A percentile compares a stretch with the other conserved stretches of the same genome.
These are phyloP conservation scores for Pisolithus marmoratus DNA, from an alignment of 768 basidiomycete genomes.

Conservation along the genomic window DNA sequence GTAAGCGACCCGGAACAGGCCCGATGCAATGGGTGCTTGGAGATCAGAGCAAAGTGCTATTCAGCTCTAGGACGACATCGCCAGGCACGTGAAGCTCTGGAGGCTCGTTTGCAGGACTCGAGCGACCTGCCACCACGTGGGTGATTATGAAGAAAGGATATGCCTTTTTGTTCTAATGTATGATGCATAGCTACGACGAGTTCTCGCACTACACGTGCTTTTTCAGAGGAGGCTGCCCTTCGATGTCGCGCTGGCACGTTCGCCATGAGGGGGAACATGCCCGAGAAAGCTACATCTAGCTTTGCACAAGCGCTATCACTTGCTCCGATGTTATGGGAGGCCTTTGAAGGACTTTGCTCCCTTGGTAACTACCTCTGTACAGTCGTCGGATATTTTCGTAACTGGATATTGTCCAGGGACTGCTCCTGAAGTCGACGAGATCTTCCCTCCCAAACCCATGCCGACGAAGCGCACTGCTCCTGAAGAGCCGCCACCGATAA, in stretches of 20 bases:
- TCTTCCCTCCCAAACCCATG: constrained; percentile 60
- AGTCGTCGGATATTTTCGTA: constrained; percentile 10
- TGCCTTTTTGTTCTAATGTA: constrained; percentile 8
- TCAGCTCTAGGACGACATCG: constrained; percentile 65
- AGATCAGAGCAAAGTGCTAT: constrained; percentile 76
- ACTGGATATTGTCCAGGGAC: constrained; percentile 41
- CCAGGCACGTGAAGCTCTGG: constrained; percentile 69
- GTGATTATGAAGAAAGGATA: constrained; percentile 19
- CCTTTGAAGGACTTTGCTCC: constrained; percentile 80
- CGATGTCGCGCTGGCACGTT: constrained; percentile 73
- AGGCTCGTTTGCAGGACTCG: constrained; percentile 50
- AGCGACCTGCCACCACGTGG: constrained; percentile 52
- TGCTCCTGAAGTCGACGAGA: constrained; percentile 63
- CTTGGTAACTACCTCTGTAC: constrained; percentile 47
- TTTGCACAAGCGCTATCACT: constrained; percentile 66
- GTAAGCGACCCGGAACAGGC: constrained; percentile 58
- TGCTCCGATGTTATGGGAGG: constrained; percentile 88
- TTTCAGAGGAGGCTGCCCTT: constrained; percentile 68
- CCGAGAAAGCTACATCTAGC: constrained; percentile 62
- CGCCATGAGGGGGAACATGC: constrained; percentile 75
- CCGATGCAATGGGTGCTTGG: constrained; percentile 68
- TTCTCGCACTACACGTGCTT: constrained; percentile 46
- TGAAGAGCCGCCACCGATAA: constrained; percentile 43
- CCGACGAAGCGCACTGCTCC: constrained; percentile 50
- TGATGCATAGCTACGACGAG: constrained; percentile 46